phyloP scores from a whole-genome alignment of 2,329 filamentous ascomycete species.

The Didymella pinodella region DNA sequence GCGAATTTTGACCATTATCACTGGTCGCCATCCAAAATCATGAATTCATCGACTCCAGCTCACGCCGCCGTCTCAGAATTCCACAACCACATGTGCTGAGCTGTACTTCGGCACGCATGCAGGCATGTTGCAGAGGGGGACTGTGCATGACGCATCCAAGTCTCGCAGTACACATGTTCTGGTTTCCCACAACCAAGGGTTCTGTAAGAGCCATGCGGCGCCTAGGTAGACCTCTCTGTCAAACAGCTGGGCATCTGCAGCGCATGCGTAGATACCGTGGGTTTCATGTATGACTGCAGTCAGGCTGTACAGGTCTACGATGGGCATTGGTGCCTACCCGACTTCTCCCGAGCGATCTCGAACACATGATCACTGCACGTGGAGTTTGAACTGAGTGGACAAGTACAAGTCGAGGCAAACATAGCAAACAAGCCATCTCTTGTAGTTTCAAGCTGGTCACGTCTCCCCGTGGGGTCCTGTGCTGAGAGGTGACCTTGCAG shows the following conservation, averaged over 20 bases:
- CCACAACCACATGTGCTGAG: too few relatives aligned
- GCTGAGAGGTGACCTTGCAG: neutral
- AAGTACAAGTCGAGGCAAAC: neutral
- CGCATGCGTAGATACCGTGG: too few relatives aligned
- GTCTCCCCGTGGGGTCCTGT: neutral
- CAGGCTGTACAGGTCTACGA: too few relatives aligned
- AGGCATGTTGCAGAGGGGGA: neutral
- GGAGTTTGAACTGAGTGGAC: neutral
- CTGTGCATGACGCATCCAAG: too few relatives aligned
- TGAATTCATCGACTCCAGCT: slow-evolving; percentile 17
- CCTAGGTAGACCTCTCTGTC: neutral
- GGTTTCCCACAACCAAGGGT: neutral
- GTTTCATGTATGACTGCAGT: too few relatives aligned
- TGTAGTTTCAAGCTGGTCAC: neutral
- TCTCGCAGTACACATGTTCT: neutral
- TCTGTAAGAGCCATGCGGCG: slow-evolving; percentile 6
- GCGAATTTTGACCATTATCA: neutral
- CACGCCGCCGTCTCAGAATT: neutral
- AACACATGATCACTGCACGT: neutral
- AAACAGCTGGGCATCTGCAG: neutral
- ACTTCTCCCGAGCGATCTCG: slow-evolving; percentile 4
- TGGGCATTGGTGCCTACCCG: neutral
- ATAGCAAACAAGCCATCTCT: neutral
- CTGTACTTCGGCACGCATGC: neutral
- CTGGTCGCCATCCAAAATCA: slow-evolving; percentile 3